Evolutionary conservation across 305 asterid genomes (phyloP).

Genomic region (Rubia tinctorum): DNA sequence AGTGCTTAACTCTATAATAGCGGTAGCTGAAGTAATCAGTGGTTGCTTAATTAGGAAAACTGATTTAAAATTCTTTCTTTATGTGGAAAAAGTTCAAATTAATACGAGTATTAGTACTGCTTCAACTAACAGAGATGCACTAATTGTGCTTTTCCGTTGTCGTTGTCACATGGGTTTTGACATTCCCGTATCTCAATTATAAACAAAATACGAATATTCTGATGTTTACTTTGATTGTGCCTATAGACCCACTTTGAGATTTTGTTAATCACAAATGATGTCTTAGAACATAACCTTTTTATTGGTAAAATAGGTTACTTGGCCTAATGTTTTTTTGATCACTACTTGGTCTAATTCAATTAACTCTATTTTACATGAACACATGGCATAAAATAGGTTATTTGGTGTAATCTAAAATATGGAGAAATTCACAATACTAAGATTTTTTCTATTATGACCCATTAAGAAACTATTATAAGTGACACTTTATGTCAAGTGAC

Average conservation of each 20-base stretch:
- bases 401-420: too few relatives aligned
- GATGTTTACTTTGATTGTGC: background rate
- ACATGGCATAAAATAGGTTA: too few relatives aligned
- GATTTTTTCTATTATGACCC: too few relatives aligned
- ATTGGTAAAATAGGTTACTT: too few relatives aligned
- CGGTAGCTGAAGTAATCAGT: background rate
- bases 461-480: too few relatives aligned
- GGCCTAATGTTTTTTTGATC: too few relatives aligned
- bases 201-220: background rate
- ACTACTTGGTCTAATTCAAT: too few relatives aligned
- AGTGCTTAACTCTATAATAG: background rate
- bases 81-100: background rate
- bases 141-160: background rate
- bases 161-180: constrained; percentile 11
- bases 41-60: background rate
- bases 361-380: too few relatives aligned
- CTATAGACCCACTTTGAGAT: background rate
- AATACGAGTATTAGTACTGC: background rate
- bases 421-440: too few relatives aligned
- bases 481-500: too few relatives aligned
- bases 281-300: too few relatives aligned
- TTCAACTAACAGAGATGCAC: background rate
- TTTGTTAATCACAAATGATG: background rate
- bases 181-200: background rate
- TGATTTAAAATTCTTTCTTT: background rate